phyloP scores from a whole-genome alignment of 2,329 filamentous ascomycete genomes.

The Lasiodiplodia sp. region DNA sequence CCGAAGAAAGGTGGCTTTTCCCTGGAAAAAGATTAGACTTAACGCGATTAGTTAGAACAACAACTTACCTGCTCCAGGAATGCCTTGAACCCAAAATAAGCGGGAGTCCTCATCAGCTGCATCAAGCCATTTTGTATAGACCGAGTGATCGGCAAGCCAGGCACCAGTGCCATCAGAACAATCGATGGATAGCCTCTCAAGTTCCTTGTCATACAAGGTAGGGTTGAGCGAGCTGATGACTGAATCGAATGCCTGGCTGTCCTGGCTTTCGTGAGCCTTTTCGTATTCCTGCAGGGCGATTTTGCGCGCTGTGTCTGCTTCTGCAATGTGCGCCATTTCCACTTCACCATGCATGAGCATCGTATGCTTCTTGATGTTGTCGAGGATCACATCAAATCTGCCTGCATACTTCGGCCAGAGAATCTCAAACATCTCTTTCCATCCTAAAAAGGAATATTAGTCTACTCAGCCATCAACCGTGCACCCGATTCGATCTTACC shows the following conservation, averaged over 20 bases:
- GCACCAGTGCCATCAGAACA: constrained; percentile 22
- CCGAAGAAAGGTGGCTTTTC: neutral
- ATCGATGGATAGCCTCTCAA: constrained; percentile 20
- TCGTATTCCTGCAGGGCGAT: constrained; percentile 31
- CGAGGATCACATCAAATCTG: constrained; percentile 35
- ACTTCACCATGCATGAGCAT: constrained; percentile 33
- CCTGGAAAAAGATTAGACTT: constrained; percentile 18
- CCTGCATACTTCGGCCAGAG: constrained; percentile 41
- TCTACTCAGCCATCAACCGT: neutral
- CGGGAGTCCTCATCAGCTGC: neutral
- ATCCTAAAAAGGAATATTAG: constrained; percentile 32
- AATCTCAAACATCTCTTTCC: constrained; percentile 39
- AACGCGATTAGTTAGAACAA: too few relatives aligned
- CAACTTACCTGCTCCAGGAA: constrained; percentile 38
- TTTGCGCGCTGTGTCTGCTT: constrained; percentile 31
- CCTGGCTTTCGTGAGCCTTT: constrained; percentile 22
- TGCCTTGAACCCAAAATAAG: constrained; percentile 37
- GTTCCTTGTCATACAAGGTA: constrained; percentile 32
- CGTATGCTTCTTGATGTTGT: constrained; percentile 33
- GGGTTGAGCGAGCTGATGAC: constrained; percentile 27
- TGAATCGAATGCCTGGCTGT: constrained; percentile 28
- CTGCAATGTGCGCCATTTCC: constrained; percentile 32
- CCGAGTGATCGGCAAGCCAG: constrained; percentile 31
- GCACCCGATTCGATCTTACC: constrained; percentile 2
- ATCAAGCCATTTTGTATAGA: constrained; percentile 14